Evolutionary conservation across 2,329 filamentous ascomycete species (phyloP), one percentile per base, ranked within the genome.

Genomic region (Paraphaeosphaeria minitans): DNA sequence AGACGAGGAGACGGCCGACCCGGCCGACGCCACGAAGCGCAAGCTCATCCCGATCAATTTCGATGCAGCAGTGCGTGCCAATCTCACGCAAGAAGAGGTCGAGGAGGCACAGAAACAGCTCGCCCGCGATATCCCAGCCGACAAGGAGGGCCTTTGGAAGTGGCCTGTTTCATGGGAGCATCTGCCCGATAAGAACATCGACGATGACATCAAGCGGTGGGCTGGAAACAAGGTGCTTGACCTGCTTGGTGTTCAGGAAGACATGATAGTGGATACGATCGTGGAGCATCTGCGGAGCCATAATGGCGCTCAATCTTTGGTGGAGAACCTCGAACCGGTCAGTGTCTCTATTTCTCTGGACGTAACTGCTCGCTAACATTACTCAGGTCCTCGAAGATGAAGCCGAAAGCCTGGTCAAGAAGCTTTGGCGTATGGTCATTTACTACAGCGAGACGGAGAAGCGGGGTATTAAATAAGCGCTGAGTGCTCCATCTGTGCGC

Each of bases 191-290:
- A 83, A 84, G 16, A 85, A 95, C 43, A 87, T 98, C 59, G 85
- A 87, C 60, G 91, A 96, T 64, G 93, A 97, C 75, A 86, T 99
- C 67, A 87, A 91, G 71, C 93, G 94, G 31, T 99, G 97, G 79
- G 92, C 98, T 57, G 93, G 97, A 82, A 96, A 96, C 85, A 99
- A 98, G 84, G 92, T 98, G 67, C 89, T 99, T 60, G 95, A 99
- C 78, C 96, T 95, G 69, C 85, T 99, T 50, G 96, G 96, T 59
- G 91, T 99, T 58, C 93, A 98, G 78, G 95, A 99, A 77, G 92
- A 98, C 79, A 89, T 97, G 80, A 82, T 99, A 49, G 93, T 99
- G 33, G 93, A 97, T 73, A 89, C 95, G 45, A 92, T 98, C 41
- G 89, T 97, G 73, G 90, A 93, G 70, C 92, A 96, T 77, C 81